A percentile compares a stretch with the other conserved stretches of the same genome.
Conservation (phyloP, 2,329 filamentous ascomycete species). For the Orbilia brochopaga region DNA sequence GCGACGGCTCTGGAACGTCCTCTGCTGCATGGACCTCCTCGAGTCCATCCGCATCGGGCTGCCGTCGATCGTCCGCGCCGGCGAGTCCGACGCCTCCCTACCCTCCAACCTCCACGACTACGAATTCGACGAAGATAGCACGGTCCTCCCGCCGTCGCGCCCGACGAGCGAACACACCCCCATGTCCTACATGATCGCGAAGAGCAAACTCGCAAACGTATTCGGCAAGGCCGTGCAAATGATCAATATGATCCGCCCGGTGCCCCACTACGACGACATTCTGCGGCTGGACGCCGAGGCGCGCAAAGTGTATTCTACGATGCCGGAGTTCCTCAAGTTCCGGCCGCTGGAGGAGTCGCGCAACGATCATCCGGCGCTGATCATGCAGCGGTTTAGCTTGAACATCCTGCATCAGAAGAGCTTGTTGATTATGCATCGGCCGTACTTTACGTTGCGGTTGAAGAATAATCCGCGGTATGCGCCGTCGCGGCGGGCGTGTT, state of each 20-base stretch:
- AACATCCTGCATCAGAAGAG: conserved; percentile 88
- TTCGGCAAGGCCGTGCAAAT: conserved; percentile 75
- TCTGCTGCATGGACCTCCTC: conserved; percentile 75
- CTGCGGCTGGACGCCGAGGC: conserved; percentile 68
- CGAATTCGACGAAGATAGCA: conserved; percentile 74
- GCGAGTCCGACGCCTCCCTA: conserved; percentile 76
- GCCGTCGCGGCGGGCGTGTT: conserved; percentile 80
- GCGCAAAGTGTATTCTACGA: conserved; percentile 67
- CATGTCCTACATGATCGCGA: conserved; percentile 78
- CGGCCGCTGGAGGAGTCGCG: conserved; percentile 75
- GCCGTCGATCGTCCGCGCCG: conserved; percentile 71
- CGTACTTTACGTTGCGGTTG: conserved; percentile 75
- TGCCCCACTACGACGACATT: conserved; percentile 68
- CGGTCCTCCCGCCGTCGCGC: conserved; percentile 70
- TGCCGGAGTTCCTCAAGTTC: conserved; percentile 80
- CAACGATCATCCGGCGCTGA: conserved; percentile 70
- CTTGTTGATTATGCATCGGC: conserved; percentile 84
- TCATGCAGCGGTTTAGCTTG: conserved; percentile 83
- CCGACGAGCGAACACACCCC: conserved; percentile 75
- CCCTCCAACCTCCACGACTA: conserved; percentile 82
- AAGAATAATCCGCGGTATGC: conserved; percentile 79
- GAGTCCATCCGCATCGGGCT: conserved; percentile 75
- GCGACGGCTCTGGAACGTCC: conserved; percentile 70
- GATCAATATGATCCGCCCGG: conserved; percentile 59
- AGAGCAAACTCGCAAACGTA: conserved; percentile 70